phyloP scores from a whole-genome alignment of 768 basidiomycete genomes.

The Chalciporus pseudorubinellus region DNA sequence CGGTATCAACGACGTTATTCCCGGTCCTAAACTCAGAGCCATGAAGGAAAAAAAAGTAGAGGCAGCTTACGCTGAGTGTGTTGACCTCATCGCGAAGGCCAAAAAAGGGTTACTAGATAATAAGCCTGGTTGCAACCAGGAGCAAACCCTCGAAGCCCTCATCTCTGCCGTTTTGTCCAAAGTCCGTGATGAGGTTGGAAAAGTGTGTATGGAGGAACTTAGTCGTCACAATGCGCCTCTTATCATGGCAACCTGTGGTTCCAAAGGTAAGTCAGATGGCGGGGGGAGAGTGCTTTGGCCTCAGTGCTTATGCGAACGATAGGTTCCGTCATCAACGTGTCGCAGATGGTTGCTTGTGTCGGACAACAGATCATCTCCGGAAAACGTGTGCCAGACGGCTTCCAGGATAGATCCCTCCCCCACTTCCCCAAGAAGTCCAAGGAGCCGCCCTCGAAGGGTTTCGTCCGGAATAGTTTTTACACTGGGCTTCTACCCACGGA shows the following conservation, averaged over 20 bases:
- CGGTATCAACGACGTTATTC: slow-evolving; percentile 98
- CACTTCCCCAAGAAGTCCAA: slow-evolving; percentile 98
- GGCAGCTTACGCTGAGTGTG: slow-evolving; percentile 84
- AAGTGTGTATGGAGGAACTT: slow-evolving; percentile 98
- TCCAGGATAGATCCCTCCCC: slow-evolving; percentile 98
- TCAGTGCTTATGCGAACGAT: slow-evolving; percentile 1
- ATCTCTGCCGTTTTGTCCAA: slow-evolving; percentile 92
- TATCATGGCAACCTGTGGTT: slow-evolving; percentile 99
- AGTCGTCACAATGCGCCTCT: slow-evolving; percentile 94
- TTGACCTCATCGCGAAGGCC: slow-evolving; percentile 82
- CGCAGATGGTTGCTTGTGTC: slow-evolving; percentile 99
- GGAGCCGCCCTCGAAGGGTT: slow-evolving; percentile 96
- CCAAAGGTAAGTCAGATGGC: slow-evolving; percentile 66
- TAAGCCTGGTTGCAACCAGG: slow-evolving; percentile 96
- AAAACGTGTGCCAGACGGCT: slow-evolving; percentile 96
- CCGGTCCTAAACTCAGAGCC: slow-evolving; percentile 74
- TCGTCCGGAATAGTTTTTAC: slow-evolving; percentile 97
- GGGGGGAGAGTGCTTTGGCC: background rate
- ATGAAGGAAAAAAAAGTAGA: slow-evolving; percentile 87
- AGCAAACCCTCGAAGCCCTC: slow-evolving; percentile 94
- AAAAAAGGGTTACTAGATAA: slow-evolving; percentile 92
- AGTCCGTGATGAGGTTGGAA: slow-evolving; percentile 93
- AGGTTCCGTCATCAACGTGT: slow-evolving; percentile 99
- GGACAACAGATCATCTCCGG: slow-evolving; percentile 99
- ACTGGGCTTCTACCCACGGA: slow-evolving; percentile 90